phyloP scores from a whole-genome alignment of 345 rosid species.

The Angophora floribunda region DNA sequence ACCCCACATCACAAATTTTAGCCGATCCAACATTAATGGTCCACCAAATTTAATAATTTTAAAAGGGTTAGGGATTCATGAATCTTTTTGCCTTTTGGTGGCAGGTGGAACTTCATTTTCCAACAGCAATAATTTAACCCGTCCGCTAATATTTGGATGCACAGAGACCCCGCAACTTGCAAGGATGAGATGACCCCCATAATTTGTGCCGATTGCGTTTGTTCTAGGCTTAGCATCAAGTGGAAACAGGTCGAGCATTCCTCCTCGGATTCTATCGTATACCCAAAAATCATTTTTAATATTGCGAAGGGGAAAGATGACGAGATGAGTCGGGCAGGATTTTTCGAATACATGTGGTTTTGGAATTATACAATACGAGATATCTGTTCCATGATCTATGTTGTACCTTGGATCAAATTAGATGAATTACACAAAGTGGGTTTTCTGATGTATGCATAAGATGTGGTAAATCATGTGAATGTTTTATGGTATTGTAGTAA shows the following conservation, averaged over 20 bases:
- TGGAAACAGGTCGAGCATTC: background rate
- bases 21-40: background rate
- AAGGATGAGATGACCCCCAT: background rate
- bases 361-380: background rate
- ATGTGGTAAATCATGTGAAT: background rate
- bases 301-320: background rate
- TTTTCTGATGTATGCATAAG: background rate
- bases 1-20: background rate
- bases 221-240: background rate
- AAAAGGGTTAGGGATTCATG: background rate
- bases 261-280: background rate
- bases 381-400: background rate
- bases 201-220: background rate
- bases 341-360: background rate
- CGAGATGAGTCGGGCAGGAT: background rate
- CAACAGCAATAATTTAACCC: background rate
- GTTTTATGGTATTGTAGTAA: background rate
- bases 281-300: background rate
- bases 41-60: background rate
- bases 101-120: background rate
- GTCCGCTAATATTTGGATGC: background rate
- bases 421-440: background rate
- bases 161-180: background rate
- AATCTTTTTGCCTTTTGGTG: background rate
- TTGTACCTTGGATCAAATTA: background rate